Evolutionary conservation across 164 flowering plant species (phyloP).

Genomic region (Berberis vulgaris): DNA sequence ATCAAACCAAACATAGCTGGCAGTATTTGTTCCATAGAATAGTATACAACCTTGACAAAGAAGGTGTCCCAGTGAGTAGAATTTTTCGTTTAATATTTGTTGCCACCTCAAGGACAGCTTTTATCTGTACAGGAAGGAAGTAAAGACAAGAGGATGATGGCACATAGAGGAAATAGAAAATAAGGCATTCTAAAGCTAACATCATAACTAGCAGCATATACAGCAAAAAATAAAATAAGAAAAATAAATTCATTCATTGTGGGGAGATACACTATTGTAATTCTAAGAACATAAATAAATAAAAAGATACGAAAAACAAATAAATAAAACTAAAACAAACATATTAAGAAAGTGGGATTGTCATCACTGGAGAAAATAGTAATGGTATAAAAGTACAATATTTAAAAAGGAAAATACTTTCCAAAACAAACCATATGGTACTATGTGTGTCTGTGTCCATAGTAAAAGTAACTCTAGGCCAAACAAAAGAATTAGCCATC

Average conservation of each 20-base stretch:
- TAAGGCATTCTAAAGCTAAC: not conserved
- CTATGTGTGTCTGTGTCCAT: too few species aligned
- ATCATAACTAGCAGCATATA: not conserved
- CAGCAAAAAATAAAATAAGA: too few species aligned
- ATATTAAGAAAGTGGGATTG: too few species aligned
- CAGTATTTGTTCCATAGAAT: not conserved
- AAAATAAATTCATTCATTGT: too few species aligned
- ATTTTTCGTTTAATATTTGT: slow-evolving; percentile 56
- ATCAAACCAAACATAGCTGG: not conserved
- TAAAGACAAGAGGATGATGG: not conserved
- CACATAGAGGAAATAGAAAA: not conserved
- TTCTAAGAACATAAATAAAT: too few species aligned
- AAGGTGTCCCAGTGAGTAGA: slow-evolving; percentile 94
- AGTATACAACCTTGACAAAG: slow-evolving; percentile 81
- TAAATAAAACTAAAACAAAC: not conserved
- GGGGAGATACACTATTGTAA: too few species aligned
- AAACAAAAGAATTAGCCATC: too few species aligned
- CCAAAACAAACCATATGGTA: too few species aligned
- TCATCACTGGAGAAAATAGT: too few species aligned
- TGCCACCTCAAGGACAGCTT: slow-evolving; percentile 75
- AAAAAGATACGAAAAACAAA: not conserved
- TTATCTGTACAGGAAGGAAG: slow-evolving; percentile 34
- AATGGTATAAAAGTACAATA: too few species aligned
- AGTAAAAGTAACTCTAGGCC: too few species aligned
- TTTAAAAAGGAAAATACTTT: too few species aligned